phyloP scores from a whole-genome alignment of 495 filamentous ascomycete genomes.

The Daldinia bambusicola region DNA sequence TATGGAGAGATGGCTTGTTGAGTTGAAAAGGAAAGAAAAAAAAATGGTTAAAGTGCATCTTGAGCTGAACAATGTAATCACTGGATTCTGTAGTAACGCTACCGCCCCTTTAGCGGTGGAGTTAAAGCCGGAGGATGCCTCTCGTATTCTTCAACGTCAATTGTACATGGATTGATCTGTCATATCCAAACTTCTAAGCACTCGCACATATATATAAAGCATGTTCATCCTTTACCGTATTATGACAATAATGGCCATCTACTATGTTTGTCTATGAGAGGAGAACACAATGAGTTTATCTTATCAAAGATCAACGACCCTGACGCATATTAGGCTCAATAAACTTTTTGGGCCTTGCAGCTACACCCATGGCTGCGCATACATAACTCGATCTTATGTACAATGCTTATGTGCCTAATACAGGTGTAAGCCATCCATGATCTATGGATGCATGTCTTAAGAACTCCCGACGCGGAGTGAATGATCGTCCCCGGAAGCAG shows the following conservation, averaged over 20 bases:
- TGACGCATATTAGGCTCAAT: conserved; percentile 19
- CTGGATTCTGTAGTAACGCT: background rate
- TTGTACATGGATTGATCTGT: background rate
- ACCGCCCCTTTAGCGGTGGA: background rate
- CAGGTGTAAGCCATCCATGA: background rate
- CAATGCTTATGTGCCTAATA: conserved; percentile 2
- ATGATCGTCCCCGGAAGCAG: background rate
- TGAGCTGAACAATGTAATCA: conserved; percentile 9
- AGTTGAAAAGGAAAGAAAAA: background rate
- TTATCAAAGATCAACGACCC: too few species aligned
- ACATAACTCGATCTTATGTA: background rate
- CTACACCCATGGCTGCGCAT: too few species aligned
- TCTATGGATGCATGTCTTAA: conserved; percentile 4
- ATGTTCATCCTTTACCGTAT: background rate
- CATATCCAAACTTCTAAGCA: background rate
- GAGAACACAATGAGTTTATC: too few species aligned
- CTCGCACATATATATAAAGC: conserved; percentile 4
- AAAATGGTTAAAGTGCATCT: conserved; percentile 13
- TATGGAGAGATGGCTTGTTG: background rate
- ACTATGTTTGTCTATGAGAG: background rate
- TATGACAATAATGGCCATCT: background rate
- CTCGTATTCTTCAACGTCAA: conserved; percentile 1
- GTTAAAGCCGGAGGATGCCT: background rate
- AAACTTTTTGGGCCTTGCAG: conserved; percentile 25
- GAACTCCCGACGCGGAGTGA: background rate